These are phyloP conservation scores for Exophiala oligosperma DNA, from an alignment of 2,329 filamentous ascomycete genomes.

Conservation along the genomic window DNA sequence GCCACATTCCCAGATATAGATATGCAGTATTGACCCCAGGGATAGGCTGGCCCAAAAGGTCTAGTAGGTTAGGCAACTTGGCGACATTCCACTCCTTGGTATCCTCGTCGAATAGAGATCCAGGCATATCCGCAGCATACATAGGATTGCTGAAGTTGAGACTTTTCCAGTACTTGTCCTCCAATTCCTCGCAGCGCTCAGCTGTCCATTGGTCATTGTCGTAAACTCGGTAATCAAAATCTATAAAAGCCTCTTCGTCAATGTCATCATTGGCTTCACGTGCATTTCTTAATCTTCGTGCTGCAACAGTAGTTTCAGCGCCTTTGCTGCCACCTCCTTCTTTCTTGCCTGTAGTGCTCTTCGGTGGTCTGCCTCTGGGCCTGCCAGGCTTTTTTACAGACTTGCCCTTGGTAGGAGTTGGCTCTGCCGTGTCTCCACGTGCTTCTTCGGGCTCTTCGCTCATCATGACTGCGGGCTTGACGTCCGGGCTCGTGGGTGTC, in stretches of 20 bases:
- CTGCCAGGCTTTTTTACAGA: slow-evolving; percentile 48
- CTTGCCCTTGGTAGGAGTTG: slow-evolving; percentile 34
- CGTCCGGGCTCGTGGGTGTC: slow-evolving; percentile 53
- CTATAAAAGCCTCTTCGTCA: slow-evolving; percentile 86
- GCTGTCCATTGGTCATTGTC: slow-evolving; percentile 81
- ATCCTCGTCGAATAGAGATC: slow-evolving; percentile 86
- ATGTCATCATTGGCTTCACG: slow-evolving; percentile 75
- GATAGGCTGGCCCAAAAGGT: slow-evolving; percentile 91
- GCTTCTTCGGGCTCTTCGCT: slow-evolving; percentile 32
- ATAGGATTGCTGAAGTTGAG: slow-evolving; percentile 91
- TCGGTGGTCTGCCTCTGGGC: slow-evolving; percentile 28
- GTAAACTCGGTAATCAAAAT: slow-evolving; percentile 87
- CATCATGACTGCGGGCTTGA: slow-evolving; percentile 39
- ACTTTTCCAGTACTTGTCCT: slow-evolving; percentile 95
- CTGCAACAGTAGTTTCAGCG: slow-evolving; percentile 72
- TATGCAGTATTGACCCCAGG: slow-evolving; percentile 98
- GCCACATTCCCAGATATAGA: slow-evolving; percentile 98
- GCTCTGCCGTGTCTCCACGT: slow-evolving; percentile 28
- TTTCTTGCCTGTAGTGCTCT: slow-evolving; percentile 47
- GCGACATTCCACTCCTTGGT: slow-evolving; percentile 91
- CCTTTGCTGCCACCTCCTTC: slow-evolving; percentile 56
- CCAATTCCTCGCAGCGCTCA: slow-evolving; percentile 90
- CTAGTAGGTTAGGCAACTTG: slow-evolving; percentile 87
- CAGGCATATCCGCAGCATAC: slow-evolving; percentile 95
- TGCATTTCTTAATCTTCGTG: slow-evolving; percentile 79